Conservation (phyloP, 2,329 filamentous ascomycete species). For the Aspergillus sp. region DNA sequence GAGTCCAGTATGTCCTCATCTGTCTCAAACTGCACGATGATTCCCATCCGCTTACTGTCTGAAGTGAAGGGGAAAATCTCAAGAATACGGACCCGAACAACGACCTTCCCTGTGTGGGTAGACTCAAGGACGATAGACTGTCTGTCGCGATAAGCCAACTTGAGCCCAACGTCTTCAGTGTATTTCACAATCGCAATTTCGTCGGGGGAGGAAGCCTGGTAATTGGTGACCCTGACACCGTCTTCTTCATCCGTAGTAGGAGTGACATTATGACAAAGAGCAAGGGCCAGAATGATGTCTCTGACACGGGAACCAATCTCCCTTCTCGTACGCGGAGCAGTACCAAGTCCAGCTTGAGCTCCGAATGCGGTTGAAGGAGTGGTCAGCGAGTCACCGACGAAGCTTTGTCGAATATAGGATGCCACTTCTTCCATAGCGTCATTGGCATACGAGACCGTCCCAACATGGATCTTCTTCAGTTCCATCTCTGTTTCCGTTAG, state of each 20-base stretch:
- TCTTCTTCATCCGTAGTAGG: slow-evolving; percentile 83
- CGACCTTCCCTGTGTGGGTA: slow-evolving; percentile 68
- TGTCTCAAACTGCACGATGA: slow-evolving; percentile 83
- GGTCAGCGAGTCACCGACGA: slow-evolving; percentile 62
- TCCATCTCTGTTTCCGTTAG: slow-evolving; percentile 72
- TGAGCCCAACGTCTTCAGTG: slow-evolving; percentile 88
- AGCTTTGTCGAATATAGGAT: slow-evolving; percentile 82
- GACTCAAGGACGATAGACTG: slow-evolving; percentile 82
- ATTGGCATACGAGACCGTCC: slow-evolving; percentile 96
- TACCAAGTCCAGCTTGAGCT: slow-evolving; percentile 56
- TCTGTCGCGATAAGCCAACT: slow-evolving; percentile 80
- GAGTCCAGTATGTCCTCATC: slow-evolving; percentile 53
- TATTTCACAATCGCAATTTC: slow-evolving; percentile 97
- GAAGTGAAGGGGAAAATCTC: slow-evolving; percentile 98
- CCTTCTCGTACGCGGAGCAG: slow-evolving; percentile 78
- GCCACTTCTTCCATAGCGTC: slow-evolving; percentile 98
- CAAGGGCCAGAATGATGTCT: slow-evolving; percentile 88
- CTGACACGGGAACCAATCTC: slow-evolving; percentile 93
- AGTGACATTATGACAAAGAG: slow-evolving; percentile 95
- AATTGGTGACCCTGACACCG: slow-evolving; percentile 75
- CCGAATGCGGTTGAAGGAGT: slow-evolving; percentile 74
- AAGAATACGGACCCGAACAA: slow-evolving; percentile 83
- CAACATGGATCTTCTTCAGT: slow-evolving; percentile 97
- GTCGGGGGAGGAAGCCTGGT: slow-evolving; percentile 95
- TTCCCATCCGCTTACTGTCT: slow-evolving; percentile 97